Evolutionary conservation across 2,329 filamentous ascomycete species (phyloP).

Genomic region (Fusarium buharicum): DNA sequence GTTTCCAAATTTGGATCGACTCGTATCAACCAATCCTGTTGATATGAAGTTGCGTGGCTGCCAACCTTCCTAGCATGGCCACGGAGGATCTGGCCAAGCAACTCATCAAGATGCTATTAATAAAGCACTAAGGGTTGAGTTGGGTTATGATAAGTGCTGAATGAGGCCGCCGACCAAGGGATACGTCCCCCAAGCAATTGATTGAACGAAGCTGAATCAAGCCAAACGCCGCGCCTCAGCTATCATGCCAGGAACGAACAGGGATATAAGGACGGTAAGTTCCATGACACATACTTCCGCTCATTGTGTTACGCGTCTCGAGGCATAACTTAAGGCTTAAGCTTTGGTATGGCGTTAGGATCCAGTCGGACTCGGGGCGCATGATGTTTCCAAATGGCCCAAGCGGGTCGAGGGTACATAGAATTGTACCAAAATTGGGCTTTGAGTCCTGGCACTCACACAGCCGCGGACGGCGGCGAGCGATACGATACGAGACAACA

Average conservation of each 20-base stretch:
- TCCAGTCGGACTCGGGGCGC: conserved; percentile 25
- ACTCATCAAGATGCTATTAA: background rate
- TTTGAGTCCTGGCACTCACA: conserved; percentile 31
- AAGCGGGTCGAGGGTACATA: conserved; percentile 20
- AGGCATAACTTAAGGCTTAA: background rate
- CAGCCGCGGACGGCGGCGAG: conserved; percentile 47
- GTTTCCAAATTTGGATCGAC: conserved; percentile 17
- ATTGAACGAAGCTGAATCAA: conserved; percentile 23
- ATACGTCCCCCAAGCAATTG: conserved; percentile 10
- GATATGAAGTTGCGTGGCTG: conserved; percentile 8
- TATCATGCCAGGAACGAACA: conserved; percentile 28
- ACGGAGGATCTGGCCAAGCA: conserved; percentile 8
- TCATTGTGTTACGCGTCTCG: conserved; percentile 21
- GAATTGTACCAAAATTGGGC: conserved; percentile 8
- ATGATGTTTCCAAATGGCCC: conserved; percentile 27
- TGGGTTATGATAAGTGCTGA: conserved; percentile 14
- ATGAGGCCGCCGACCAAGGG: conserved; percentile 36
- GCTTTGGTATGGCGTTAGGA: conserved; percentile 10
- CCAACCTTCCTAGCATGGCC: conserved; percentile 4
- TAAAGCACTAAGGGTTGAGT: background rate
- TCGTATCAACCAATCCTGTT: conserved; percentile 1
- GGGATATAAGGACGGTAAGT: conserved; percentile 22
- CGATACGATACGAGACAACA: conserved; percentile 46
- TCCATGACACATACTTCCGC: conserved; percentile 12
- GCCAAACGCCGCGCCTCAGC: conserved; percentile 27